Evolutionary conservation across 305 asterid species (phyloP), one percentile per base, ranked within the genome.

Genomic region (Fraxinus xanthoxyloides): DNA sequence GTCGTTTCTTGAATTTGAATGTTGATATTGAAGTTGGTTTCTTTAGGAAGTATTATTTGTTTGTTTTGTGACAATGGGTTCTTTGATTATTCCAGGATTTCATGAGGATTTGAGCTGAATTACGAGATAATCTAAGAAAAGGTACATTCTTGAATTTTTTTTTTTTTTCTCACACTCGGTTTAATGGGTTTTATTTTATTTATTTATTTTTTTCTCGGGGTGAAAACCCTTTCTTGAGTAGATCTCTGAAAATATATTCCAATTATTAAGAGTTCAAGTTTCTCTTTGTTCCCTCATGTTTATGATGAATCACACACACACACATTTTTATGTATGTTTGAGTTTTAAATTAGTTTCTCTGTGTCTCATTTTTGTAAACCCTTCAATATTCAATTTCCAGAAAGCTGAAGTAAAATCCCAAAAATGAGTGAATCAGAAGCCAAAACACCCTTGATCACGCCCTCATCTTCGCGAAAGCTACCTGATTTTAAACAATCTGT

Each of bases 401-500:
- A 51, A 30, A 72, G 1, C 48, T 5, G 70, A 80, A 80, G 83
- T 48, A 61, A 19, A 30, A 1, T n/a, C n/a, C n/a, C 77, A 32
- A 79, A 32, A 40, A 82, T 82, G 79, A 56, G 59, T n/a, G 54
- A 78, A 78, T 36, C 82, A 21, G 38, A 77, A 15, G 79, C 43
- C 9, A 78, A 23, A 1, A 72, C 79, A 19, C 79, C 82, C 51
- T 77, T 82, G 67, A 73, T 72, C n/a, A n/a, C n/a, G n/a, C 85
- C 82, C 30, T 63, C 85, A 21, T 72, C 81, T 15, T 30, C 76
- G 1, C 38, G 77, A 79, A 82, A 56, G 77, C 86, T 88, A 80
- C 91, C 87, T 13, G 88, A 88, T 88, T 88, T 88, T 75, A 81
- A 86, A 76, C 83, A 83, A 72, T 86, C 91, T 54, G 82, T 86